Conservation (phyloP, 176 grass and related monocot genomes). For the Olyra latifolia region DNA sequence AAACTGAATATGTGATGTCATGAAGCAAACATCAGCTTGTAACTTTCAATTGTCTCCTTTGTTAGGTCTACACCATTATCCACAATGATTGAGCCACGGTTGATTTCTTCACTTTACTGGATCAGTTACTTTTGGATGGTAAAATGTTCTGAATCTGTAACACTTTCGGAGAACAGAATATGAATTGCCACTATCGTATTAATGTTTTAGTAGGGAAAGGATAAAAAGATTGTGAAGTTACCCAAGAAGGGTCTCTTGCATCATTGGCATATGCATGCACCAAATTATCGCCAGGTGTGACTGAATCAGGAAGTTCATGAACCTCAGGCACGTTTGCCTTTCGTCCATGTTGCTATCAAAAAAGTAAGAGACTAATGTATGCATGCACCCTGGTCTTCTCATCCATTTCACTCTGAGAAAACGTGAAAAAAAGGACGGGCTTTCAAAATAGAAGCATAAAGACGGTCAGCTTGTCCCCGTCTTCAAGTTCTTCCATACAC, state of each 20-base stretch:
- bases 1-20: conserved; percentile 35
- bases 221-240: neutral
- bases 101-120: neutral
- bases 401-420: neutral
- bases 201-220: neutral
- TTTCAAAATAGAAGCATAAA: neutral
- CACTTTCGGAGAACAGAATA: too few relatives aligned
- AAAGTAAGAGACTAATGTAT: neutral
- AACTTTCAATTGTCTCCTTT: conserved; percentile 13
- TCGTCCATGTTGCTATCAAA: conserved; percentile 1
- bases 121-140: neutral
- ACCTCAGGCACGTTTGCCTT: neutral
- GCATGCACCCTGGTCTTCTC: neutral
- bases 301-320: conserved; percentile 2
- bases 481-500: neutral
- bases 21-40: neutral
- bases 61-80: conserved; percentile 18
- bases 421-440: neutral
- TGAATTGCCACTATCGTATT: too few relatives aligned
- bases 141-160: neutral
- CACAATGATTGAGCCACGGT: neutral
- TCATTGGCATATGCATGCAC: neutral
- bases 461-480: neutral
- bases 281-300: neutral
- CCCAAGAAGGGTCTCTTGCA: neutral